These are phyloP conservation scores for Aurantiochytrium sp. DNA, from an alignment of 108 stramenopile genomes.

Conservation along the genomic window DNA sequence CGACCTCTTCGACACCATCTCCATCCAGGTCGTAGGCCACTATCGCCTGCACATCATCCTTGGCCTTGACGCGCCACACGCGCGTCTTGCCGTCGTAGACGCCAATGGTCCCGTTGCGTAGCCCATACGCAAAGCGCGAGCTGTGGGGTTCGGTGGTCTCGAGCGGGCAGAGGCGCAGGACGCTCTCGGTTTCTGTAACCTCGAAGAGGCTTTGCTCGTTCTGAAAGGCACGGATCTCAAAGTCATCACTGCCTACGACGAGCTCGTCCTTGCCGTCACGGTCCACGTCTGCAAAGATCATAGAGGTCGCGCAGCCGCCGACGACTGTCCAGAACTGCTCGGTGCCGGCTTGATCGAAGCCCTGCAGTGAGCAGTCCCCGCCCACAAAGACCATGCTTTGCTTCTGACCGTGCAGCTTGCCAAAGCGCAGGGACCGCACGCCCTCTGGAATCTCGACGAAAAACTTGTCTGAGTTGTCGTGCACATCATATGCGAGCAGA, in stretches of 20 bases:
- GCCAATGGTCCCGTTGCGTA: constrained; percentile 59
- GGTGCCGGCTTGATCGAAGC: constrained; percentile 46
- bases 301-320: constrained; percentile 51
- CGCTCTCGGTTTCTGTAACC: constrained; percentile 52
- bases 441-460: constrained; percentile 44
- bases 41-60: constrained; percentile 44
- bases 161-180: constrained; percentile 24
- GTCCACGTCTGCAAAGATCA: constrained; percentile 35
- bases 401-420: background rate
- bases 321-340: constrained; percentile 63
- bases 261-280: constrained; percentile 36
- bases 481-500: constrained; percentile 58
- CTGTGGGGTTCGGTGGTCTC: background rate
- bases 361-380: constrained; percentile 62
- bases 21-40: constrained; percentile 47
- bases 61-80: constrained; percentile 60
- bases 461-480: constrained; percentile 55
- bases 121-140: constrained; percentile 45
- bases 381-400: constrained; percentile 48
- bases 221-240: constrained; percentile 41
- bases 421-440: constrained; percentile 12
- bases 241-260: constrained; percentile 49
- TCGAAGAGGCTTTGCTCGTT: constrained; percentile 46
- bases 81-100: constrained; percentile 49
- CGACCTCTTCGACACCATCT: constrained; percentile 51